These are phyloP conservation scores for Aspergillus oerlinghausenensis DNA, from an alignment of 2,329 filamentous ascomycete species.

Conservation along the genomic window DNA sequence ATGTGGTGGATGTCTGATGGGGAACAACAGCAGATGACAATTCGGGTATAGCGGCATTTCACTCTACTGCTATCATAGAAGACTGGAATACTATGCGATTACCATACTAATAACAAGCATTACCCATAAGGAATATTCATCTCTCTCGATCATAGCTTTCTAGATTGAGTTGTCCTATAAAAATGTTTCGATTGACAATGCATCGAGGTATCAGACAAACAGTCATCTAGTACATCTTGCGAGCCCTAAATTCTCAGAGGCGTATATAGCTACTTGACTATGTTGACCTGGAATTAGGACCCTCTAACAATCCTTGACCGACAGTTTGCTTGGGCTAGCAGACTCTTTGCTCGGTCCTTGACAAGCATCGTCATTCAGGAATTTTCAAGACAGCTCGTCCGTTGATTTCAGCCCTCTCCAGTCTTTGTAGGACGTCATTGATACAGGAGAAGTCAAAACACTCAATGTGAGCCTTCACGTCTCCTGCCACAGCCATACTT, in stretches of 20 bases:
- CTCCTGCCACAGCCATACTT: slow-evolving; percentile 40
- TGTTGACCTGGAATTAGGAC: not conserved
- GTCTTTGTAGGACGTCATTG: slow-evolving; percentile 30
- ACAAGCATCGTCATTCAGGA: slow-evolving; percentile 14
- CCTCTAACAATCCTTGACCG: not conserved
- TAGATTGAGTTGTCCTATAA: not conserved
- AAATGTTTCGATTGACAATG: not conserved
- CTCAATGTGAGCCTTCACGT: slow-evolving; percentile 36
- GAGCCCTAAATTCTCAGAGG: not conserved
- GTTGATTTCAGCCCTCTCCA: slow-evolving; percentile 35
- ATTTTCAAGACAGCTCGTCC: slow-evolving; percentile 36
- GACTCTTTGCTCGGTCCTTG: not conserved
- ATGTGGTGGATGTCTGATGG: not conserved
- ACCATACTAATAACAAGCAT: not conserved
- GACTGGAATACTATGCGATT: not conserved
- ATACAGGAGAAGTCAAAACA: slow-evolving; percentile 33
- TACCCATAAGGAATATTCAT: not conserved
- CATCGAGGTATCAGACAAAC: not conserved
- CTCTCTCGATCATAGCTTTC: not conserved
- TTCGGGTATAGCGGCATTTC: not conserved
- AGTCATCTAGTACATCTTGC: not conserved
- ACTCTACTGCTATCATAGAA: not conserved
- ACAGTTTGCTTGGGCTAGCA: not conserved
- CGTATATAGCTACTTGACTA: not conserved
- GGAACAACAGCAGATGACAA: not conserved